Evolutionary conservation across 140 eudicot genomes (phyloP).

Genomic region (Ambrosia hybrid): DNA sequence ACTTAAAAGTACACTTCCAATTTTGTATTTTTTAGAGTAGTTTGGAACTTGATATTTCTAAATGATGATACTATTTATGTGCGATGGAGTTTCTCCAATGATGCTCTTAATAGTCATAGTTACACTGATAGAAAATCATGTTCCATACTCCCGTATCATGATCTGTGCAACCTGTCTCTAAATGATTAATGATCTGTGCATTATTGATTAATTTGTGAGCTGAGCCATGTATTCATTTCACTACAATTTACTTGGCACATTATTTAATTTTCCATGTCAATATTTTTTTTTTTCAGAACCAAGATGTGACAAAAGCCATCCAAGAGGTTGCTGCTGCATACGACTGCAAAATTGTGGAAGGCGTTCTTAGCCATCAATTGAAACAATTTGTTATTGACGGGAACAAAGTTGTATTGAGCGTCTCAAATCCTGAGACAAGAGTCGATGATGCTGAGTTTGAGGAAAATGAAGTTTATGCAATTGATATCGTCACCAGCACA

Average conservation of each 20-base stretch:
- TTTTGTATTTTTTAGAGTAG: neutral
- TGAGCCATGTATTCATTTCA: neutral
- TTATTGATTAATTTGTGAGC: too few species aligned
- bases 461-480: constrained; percentile 81
- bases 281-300: constrained; percentile 45
- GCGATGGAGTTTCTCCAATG: constrained; percentile 67
- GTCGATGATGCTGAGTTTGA: constrained; percentile 89
- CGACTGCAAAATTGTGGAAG: constrained; percentile 96
- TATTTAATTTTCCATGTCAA: neutral
- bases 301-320: constrained; percentile 90
- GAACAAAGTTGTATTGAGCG: constrained; percentile 63
- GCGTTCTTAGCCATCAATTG: constrained; percentile 83
- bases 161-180: constrained; percentile 2
- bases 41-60: constrained; percentile 40
- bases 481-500: constrained; percentile 82
- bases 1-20: neutral
- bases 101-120: constrained; percentile 71
- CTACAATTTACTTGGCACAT: neutral
- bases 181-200: too few species aligned
- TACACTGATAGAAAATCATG: constrained; percentile 76
- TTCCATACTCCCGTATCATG: neutral
- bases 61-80: constrained; percentile 42
- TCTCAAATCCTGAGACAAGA: constrained; percentile 71
- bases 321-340: constrained; percentile 96
- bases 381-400: constrained; percentile 82